These are phyloP conservation scores for Suillus tomentosus DNA, from an alignment of 768 basidiomycete genomes.

Conservation along the genomic window DNA sequence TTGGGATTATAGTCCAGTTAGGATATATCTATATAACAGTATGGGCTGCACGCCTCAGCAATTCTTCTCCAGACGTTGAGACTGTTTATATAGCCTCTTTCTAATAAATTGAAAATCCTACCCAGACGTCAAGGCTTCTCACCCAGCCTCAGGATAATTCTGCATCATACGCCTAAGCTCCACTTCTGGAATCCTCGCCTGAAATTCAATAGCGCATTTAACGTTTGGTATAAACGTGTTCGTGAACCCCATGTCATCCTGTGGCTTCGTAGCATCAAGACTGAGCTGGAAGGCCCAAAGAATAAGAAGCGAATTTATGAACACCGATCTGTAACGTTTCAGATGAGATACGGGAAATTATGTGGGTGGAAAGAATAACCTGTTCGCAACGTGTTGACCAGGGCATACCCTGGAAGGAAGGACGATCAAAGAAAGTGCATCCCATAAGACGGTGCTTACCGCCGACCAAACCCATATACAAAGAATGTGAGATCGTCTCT, in stretches of 20 bases:
- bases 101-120: background rate
- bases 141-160: background rate
- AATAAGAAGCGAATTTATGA: background rate
- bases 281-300: slow-evolving; percentile 1
- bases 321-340: background rate
- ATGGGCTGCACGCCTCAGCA: too few relatives aligned
- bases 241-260: background rate
- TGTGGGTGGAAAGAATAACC: background rate
- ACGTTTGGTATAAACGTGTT: background rate
- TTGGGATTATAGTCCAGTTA: too few relatives aligned
- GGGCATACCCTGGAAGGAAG: too few relatives aligned
- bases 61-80: too few relatives aligned
- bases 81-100: too few relatives aligned
- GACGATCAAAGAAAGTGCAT: too few relatives aligned
- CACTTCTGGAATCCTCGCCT: background rate
- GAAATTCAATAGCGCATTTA: background rate
- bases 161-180: background rate
- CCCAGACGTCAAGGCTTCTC: background rate
- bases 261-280: background rate
- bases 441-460: too few relatives aligned
- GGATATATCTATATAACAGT: too few relatives aligned
- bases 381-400: too few relatives aligned
- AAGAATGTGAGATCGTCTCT: too few relatives aligned
- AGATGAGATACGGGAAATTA: background rate
- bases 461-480: too few relatives aligned